Evolutionary conservation across 2,329 filamentous ascomycete genomes (phyloP).

Genomic region (Scorias spongiosa): DNA sequence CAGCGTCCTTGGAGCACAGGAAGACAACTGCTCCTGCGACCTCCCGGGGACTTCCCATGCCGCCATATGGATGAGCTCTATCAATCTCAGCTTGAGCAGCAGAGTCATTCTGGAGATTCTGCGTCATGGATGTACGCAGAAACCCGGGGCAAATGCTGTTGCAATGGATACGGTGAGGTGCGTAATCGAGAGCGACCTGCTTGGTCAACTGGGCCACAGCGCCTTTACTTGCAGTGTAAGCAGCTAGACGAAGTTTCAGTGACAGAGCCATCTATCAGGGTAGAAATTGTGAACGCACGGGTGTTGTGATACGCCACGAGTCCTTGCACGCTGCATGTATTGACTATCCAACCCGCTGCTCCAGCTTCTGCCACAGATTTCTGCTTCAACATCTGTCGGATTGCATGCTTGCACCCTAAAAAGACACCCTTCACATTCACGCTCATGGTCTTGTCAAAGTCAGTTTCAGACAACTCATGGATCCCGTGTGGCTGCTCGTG

Average conservation of each 20-base stretch:
- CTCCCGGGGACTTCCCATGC: constrained; percentile 19
- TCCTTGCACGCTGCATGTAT: constrained; percentile 22
- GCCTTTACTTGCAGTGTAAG: constrained; percentile 33
- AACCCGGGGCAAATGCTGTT: constrained; percentile 30
- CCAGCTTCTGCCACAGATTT: constrained; percentile 12
- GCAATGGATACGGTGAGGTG: constrained; percentile 25
- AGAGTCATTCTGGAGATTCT: constrained; percentile 21
- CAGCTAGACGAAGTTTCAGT: constrained; percentile 9
- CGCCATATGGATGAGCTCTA: constrained; percentile 20
- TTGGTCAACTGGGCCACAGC: constrained; percentile 33
- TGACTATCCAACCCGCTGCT: constrained; percentile 25
- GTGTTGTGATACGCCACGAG: constrained; percentile 18
- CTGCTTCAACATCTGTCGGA: constrained; percentile 23
- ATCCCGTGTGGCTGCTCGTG: constrained; percentile 12
- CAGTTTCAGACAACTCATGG: constrained; percentile 18
- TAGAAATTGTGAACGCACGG: constrained; percentile 7
- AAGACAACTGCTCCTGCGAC: constrained; percentile 32
- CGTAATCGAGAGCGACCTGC: constrained; percentile 30
- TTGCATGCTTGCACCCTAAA: constrained; percentile 24
- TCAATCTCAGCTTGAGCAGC: constrained; percentile 12
- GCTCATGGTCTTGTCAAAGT: constrained; percentile 22
- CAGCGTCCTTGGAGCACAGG: constrained; percentile 31
- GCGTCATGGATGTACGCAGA: constrained; percentile 21
- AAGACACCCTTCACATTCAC: constrained; percentile 26
- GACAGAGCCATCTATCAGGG: background rate